Conservation (phyloP, 78 protist species). For the Dictyostelium intermedium region DNA sequence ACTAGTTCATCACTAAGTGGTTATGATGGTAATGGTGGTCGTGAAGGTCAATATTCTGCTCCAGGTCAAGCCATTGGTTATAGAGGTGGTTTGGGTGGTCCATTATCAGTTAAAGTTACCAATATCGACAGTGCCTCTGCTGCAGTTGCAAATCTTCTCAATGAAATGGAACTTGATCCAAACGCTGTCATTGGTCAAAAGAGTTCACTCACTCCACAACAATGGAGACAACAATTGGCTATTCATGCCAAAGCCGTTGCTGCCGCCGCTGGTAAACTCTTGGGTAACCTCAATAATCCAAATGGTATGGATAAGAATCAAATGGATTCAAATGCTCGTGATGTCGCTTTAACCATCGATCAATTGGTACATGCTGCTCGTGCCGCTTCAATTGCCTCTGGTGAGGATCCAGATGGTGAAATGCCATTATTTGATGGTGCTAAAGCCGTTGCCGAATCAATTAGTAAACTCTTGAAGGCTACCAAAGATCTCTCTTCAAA, state of each 20-base stretch:
- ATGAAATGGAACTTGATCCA: slow-evolving; percentile 75
- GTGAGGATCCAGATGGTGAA: slow-evolving; percentile 80
- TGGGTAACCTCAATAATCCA: slow-evolving; percentile 68
- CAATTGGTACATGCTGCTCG: slow-evolving; percentile 84
- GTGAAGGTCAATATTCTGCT: slow-evolving; percentile 65
- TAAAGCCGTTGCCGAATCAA: slow-evolving; percentile 79
- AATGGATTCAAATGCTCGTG: slow-evolving; percentile 70
- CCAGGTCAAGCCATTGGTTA: slow-evolving; percentile 71
- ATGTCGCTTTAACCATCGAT: slow-evolving; percentile 64
- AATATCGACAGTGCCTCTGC: slow-evolving; percentile 58
- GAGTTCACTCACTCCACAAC: slow-evolving; percentile 60
- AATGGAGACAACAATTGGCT: slow-evolving; percentile 85
- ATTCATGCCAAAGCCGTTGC: slow-evolving; percentile 78
- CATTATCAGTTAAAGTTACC: slow-evolving; percentile 72
- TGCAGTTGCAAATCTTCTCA: slow-evolving; percentile 67
- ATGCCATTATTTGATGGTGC: slow-evolving; percentile 83
- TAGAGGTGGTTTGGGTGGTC: slow-evolving; percentile 79
- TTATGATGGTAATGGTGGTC: slow-evolving; percentile 63
- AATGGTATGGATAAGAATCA: slow-evolving; percentile 65
- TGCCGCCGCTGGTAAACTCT: slow-evolving; percentile 67
- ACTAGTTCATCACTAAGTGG: slow-evolving; percentile 61
- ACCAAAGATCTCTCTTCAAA: slow-evolving; percentile 74
- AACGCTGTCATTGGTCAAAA: slow-evolving; percentile 73
- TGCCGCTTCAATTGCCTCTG: slow-evolving; percentile 75
- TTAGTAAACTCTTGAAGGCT: slow-evolving; percentile 60